Evolutionary conservation across 2,329 filamentous ascomycete genomes (phyloP), one percentile per base, ranked within the genome.

Genomic region (Aspergillus sp.): DNA sequence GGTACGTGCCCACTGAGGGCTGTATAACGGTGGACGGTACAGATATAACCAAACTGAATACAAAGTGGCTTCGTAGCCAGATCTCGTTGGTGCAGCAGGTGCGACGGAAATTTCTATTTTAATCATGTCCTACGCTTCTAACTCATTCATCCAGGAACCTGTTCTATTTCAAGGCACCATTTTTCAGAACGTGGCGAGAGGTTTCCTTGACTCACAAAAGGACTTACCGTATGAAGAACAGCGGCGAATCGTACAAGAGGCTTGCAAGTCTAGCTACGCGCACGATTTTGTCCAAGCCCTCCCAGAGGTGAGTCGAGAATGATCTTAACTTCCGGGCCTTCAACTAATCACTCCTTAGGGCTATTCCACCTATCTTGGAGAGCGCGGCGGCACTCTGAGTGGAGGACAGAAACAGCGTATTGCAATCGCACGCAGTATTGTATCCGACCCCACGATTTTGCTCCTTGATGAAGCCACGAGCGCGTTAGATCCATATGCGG

Each of bases 361-460:
- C 2, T 98, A 98, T 68, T 85, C 96, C 63, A 98, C 95, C 0
- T 87, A 96, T 63, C 93, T 98, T 15, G 95, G 95, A 56, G 92
- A 98, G 74, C 88, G 93, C 61, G 95, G 95, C 8, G 96, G 96
- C 71, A 79, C 96, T 52, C 82, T 99, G 6, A 96, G 91, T 55
- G 95, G 95, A 71, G 95, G 95, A 35, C 95, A 99, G 76, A 96
- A 96, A 75, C 95, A 98, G 76, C 90, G 95, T 66, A 95, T 98
- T 69, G 92, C 93, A 12, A 97, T 98, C 73, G 92, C 93, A 7
- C 84, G 92, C 68, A 93, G 93, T 40, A 85, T 97, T 56, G 91
- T 97, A 24, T 93, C 89, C 15, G 90, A 97, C 66, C 93, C 93
- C 0, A 96, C 93, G 77, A 87, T 99, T 68, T 82, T 99, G 1